Conservation (phyloP, 2,329 filamentous ascomycete genomes). For the Ilyonectria destructans region DNA sequence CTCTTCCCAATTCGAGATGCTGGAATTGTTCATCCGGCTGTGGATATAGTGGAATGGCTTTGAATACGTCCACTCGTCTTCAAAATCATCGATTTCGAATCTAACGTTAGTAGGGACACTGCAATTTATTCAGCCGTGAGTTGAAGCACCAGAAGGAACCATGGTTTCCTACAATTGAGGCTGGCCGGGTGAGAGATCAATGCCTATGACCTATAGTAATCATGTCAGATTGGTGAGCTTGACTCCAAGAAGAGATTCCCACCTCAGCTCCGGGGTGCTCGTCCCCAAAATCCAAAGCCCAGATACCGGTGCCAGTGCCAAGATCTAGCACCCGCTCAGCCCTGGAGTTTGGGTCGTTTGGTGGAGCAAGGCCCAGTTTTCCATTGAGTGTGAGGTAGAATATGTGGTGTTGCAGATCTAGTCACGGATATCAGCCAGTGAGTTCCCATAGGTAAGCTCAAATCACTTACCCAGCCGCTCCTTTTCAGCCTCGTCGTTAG, state of each 20-base stretch:
- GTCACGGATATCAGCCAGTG: not conserved
- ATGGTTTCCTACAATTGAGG: conserved; percentile 11
- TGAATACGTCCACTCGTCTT: conserved; percentile 25
- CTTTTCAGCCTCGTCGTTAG: conserved; percentile 29
- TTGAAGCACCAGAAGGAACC: not conserved
- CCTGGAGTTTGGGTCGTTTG: conserved; percentile 12
- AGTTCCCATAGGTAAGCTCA: not conserved
- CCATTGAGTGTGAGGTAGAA: conserved; percentile 29
- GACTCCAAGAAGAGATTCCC: not conserved
- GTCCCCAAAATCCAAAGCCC: conserved; percentile 28
- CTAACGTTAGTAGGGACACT: conserved; percentile 26
- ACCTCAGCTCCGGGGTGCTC: conserved; percentile 30
- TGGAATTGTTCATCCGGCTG: conserved; percentile 25
- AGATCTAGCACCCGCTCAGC: conserved; percentile 24
- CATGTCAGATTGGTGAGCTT: not conserved
- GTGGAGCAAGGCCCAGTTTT: conserved; percentile 25
- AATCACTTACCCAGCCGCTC: conserved; percentile 22
- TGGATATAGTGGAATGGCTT: conserved; percentile 29
- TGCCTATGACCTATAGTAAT: conserved; percentile 19
- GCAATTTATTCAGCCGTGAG: not conserved
- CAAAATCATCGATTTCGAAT: conserved; percentile 29
- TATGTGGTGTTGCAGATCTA: conserved; percentile 31
- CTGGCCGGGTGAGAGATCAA: conserved; percentile 29
- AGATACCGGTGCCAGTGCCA: conserved; percentile 30
- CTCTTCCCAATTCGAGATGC: conserved; percentile 18